Evolutionary conservation across 2,329 filamentous ascomycete species (phyloP), one percentile per base, ranked within the genome.

Genomic region (Cladosporium oxysporum): DNA sequence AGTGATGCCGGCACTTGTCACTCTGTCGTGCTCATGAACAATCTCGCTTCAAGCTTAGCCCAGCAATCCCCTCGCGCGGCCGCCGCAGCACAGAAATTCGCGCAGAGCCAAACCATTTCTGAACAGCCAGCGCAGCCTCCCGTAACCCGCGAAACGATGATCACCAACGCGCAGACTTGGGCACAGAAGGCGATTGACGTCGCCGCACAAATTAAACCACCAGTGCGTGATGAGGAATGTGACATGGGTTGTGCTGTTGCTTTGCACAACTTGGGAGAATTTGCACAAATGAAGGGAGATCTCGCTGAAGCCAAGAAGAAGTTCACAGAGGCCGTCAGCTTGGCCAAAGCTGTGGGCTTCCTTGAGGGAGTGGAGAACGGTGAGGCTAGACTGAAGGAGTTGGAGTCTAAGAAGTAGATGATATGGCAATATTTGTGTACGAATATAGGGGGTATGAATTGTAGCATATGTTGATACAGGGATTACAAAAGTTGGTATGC

Each of bases 21-120:
- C 76, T 88, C 90, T 60, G 90, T 92, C 31, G 84, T 93, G 16
- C 82, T 97, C 75, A 96, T 94, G 91, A 93, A 93, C 81, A 94
- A 94, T 76, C 84, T 94, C 66, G 87, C 91, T 8, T 88, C 87
- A 41, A 88, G 87, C 55, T 87, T 94, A 67, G 89, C 89, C 2
- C 90, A 92, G 76, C 90, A 89, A 77, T 78, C 73, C 3, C 80
- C 78, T 29, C 76, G 76, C 44, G 72, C 75, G 8, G 75, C 71
- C 28, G 64, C 70, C 28, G 68, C 75, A 65, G 70, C 71, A 35
- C 70, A 74, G 69, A 67, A 69, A 23, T 73, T 71, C 35, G 72
- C 78, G 8, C 70, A 75, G 5, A 73, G 76, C 49, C 70, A 74
- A 4, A 77, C 76, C 8, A 73, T 80, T 33, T 64, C 80, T 70